phyloP scores from a whole-genome alignment of 2,329 filamentous ascomycete genomes.

The Curvularia lunata region DNA sequence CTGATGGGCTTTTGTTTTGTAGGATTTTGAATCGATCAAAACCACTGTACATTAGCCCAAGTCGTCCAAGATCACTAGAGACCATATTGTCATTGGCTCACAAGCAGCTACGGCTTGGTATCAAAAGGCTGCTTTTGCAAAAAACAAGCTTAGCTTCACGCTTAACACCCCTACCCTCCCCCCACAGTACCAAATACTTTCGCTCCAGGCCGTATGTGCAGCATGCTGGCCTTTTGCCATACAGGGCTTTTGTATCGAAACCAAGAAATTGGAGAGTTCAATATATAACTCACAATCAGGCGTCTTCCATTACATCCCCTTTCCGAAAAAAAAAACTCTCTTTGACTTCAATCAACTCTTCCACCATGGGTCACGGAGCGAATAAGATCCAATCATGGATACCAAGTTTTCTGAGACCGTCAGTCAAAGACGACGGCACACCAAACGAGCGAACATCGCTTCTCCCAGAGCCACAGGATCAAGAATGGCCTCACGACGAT shows the following conservation, averaged over 20 bases:
- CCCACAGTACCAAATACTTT: too few species aligned
- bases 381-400: conserved; percentile 38
- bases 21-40: too few species aligned
- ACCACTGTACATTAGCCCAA: too few species aligned
- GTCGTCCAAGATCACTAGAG: too few species aligned
- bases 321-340: not conserved
- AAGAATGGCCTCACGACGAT: conserved; percentile 47
- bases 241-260: conserved; percentile 3
- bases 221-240: conserved; percentile 19
- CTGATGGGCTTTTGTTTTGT: too few species aligned
- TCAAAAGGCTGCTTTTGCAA: too few species aligned
- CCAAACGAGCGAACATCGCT: conserved; percentile 54
- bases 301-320: not conserved
- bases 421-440: conserved; percentile 25
- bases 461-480: conserved; percentile 49
- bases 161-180: too few species aligned
- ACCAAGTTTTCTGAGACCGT: conserved; percentile 33
- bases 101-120: too few species aligned
- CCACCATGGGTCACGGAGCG: conserved; percentile 32
- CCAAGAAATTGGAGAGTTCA: not conserved
- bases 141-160: too few species aligned
- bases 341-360: not conserved
- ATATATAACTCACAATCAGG: conserved; percentile 1
- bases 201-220: conserved; percentile 7
- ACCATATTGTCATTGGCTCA: too few species aligned